Conservation (phyloP, 768 basidiomycete species). For the Tylopilus intermedius region DNA sequence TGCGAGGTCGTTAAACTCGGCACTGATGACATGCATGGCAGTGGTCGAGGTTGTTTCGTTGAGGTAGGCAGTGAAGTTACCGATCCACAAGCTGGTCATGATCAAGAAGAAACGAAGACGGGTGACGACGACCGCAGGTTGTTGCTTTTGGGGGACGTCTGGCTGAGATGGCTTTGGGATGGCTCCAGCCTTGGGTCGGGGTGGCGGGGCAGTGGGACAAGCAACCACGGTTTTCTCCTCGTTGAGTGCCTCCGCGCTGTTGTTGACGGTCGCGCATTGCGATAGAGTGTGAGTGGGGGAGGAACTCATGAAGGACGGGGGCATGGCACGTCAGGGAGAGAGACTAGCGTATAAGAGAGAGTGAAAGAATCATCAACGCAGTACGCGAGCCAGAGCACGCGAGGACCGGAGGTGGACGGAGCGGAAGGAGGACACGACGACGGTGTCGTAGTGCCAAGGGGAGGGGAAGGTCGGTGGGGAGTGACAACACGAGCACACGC, state of each 20-base stretch:
- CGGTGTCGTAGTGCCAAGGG: constrained; percentile 5
- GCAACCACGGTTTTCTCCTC: constrained; percentile 21
- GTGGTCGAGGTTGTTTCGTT: constrained; percentile 33
- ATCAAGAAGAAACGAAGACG: constrained; percentile 30
- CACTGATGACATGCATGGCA: constrained; percentile 33
- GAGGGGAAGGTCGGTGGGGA: constrained; percentile 8
- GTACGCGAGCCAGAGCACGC: constrained; percentile 7
- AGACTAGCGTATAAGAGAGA: constrained; percentile 15
- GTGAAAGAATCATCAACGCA: constrained; percentile 14
- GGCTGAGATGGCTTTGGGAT: neutral
- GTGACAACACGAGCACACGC: constrained; percentile 2
- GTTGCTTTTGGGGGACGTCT: constrained; percentile 5
- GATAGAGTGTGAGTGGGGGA: constrained; percentile 28
- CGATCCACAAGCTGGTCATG: constrained; percentile 32
- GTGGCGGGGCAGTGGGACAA: neutral
- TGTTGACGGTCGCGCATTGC: constrained; percentile 28
- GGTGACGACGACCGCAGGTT: constrained; percentile 27
- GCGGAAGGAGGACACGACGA: constrained; percentile 7
- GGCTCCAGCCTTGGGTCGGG: constrained; percentile 1
- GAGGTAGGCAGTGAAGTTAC: constrained; percentile 34
- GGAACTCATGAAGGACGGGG: constrained; percentile 21
- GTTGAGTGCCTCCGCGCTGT: constrained; percentile 25
- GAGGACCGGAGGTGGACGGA: constrained; percentile 9
- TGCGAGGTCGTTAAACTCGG: constrained; percentile 25
- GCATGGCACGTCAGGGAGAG: neutral